Percentiles rank a stretch among this genome's conserved stretches.
Conservation (phyloP, 1,284 basidiomycete species). For the Ceratobasidium theobromae region DNA sequence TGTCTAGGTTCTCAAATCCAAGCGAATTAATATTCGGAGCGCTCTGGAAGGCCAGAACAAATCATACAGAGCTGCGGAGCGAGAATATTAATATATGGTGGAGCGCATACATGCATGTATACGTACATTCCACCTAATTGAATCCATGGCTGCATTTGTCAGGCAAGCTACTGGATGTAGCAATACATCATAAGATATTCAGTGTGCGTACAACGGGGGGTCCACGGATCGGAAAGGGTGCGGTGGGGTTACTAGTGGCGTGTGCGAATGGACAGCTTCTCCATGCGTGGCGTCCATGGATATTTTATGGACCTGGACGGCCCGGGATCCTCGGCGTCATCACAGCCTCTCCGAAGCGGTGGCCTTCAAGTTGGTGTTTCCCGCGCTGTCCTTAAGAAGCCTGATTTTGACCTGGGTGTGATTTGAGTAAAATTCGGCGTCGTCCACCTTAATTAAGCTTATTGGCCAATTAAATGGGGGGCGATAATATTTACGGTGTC, state of each 20-base stretch:
- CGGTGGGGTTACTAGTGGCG: background rate
- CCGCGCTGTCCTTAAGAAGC: constrained; percentile 43
- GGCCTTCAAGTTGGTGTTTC: no score
- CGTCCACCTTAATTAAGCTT: constrained; percentile 49
- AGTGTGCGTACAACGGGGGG: background rate
- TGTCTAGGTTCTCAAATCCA: no score
- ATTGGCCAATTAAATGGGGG: constrained; percentile 60
- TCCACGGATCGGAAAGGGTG: background rate
- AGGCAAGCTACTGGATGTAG: constrained; percentile 2
- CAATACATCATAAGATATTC: background rate
- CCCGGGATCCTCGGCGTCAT: background rate
- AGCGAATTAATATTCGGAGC: no score
- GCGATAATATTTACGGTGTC: constrained; percentile 75
- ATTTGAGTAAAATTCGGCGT: constrained; percentile 73
- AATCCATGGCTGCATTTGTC: constrained; percentile 13
- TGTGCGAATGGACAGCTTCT: constrained; percentile 4
- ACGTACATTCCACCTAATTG: no score
- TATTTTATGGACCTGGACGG: background rate
- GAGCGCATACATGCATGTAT: no score
- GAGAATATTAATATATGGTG: no score
- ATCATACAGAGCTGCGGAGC: no score
- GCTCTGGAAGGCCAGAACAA: no score
- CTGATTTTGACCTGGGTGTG: constrained; percentile 62
- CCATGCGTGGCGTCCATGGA: constrained; percentile 3
- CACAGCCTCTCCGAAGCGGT: background rate